Evolutionary conservation across 495 filamentous ascomycete genomes (phyloP), one percentile per base, ranked within the genome.

Genomic region (Penicillium nucicola): DNA sequence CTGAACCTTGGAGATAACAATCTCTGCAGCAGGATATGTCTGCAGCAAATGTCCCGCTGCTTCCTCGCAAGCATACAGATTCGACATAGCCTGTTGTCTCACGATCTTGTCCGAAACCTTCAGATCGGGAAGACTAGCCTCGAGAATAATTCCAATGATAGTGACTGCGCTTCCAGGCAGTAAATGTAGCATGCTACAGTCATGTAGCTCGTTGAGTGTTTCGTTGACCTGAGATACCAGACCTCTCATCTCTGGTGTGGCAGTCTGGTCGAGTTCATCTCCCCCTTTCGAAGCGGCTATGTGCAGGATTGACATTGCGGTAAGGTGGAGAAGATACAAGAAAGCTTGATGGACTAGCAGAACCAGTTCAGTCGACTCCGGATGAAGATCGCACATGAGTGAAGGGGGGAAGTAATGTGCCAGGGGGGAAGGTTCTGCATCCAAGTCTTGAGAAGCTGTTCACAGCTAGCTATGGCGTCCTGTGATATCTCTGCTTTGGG

Each of bases 11-110:
- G 46, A 48, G 13, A 48, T 36, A 39, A 48, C 46, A 41, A 48
- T 48, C n/a, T 48, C 37, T 15, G 46, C 46, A 12, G 46, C 46
- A 14, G 46, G 46, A 34, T 48, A 48, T 33, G 46, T 48, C 32
- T 48, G 46, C 17, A 48, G 13, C 23, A 48, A 17, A 33, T 41
- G 30, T 1, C 46, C 35, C 19, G 46, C 46, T 7, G 46, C 46
- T 41, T 48, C 46, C 18, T 48, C 46, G 9, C 46, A 48, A 7
- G 36, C 28, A 12, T 48, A 48, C 18, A 48, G 17, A 30, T 48
- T 48, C 22, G 36, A 48, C 46, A 48, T 48, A 1, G 46, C 46
- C 28, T 48, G 46, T 28, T 32, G 31, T 12, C 46, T 39, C 28
- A 48, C 46, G 32, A 48, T 23, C 7, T 41, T 19, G 22, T 48